Conservation (phyloP, 1,139 yeast species). For the Wickerhamomyces sp. region DNA sequence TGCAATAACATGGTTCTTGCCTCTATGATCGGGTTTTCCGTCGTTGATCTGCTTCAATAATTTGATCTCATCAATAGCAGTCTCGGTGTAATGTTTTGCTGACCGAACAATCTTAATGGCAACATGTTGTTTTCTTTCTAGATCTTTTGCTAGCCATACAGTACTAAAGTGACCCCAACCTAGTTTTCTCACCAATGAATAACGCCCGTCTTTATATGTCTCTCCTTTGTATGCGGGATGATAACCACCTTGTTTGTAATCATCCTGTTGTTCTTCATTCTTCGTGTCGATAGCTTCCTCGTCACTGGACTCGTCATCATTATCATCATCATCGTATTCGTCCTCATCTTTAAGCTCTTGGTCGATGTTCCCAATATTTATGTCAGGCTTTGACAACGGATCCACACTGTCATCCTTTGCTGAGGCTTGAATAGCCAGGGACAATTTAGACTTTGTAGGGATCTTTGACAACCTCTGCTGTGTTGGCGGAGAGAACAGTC, state of each 20-base stretch:
- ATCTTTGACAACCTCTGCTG: neutral
- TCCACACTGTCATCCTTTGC: too few species aligned
- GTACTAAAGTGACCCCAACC: slow-evolving; percentile 86
- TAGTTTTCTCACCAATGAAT: slow-evolving; percentile 59
- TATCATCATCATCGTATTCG: slow-evolving; percentile 20
- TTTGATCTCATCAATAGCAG: slow-evolving; percentile 73
- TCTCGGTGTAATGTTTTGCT: slow-evolving; percentile 66
- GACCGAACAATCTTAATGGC: slow-evolving; percentile 76
- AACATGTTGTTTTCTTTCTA: slow-evolving; percentile 49
- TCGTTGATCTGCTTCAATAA: slow-evolving; percentile 41
- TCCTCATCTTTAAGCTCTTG: too few species aligned
- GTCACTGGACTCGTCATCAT: slow-evolving; percentile 26
- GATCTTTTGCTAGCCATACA: slow-evolving; percentile 70
- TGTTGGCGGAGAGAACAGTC: neutral
- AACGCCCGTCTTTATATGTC: slow-evolving; percentile 50
- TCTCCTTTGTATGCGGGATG: slow-evolving; percentile 77
- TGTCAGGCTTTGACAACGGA: too few species aligned
- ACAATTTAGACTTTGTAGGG: slow-evolving; percentile 2
- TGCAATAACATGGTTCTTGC: slow-evolving; percentile 60
- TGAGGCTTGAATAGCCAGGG: slow-evolving; percentile 4
- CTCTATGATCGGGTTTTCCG: slow-evolving; percentile 39
- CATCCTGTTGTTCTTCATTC: slow-evolving; percentile 62
- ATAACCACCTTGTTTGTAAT: slow-evolving; percentile 72
- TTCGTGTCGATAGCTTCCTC: slow-evolving; percentile 33
- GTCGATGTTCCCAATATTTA: too few species aligned